Conservation (phyloP, 208 protist genomes). For the Novymonas esmeraldas region DNA sequence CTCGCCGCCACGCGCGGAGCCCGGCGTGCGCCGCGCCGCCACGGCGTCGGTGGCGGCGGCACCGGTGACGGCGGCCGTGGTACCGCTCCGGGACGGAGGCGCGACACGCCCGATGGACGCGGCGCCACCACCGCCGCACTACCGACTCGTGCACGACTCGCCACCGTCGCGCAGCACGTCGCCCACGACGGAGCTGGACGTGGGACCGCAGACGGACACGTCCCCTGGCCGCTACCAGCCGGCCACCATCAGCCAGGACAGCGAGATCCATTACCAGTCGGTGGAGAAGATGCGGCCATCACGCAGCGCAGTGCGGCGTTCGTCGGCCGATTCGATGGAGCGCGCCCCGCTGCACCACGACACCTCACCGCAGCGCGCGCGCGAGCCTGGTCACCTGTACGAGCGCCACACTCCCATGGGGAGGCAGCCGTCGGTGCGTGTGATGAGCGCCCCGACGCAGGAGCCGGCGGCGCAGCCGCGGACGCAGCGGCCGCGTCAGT, state of each 20-base stretch:
- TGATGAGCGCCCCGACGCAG: neutral
- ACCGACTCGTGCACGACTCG: neutral
- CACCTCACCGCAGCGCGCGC: neutral
- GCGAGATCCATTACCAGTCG: constrained; percentile 16
- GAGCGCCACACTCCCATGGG: neutral
- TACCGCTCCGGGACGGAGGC: neutral
- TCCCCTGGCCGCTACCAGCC: constrained; percentile 1
- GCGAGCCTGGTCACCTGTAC: constrained; percentile 10
- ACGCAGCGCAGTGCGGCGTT: constrained; percentile 4
- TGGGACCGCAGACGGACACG: constrained; percentile 4
- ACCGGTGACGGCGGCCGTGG: neutral
- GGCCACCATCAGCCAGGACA: constrained; percentile 3
- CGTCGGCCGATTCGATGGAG: neutral
- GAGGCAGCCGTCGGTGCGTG: neutral
- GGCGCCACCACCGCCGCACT: too few relatives aligned
- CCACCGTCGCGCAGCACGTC: neutral
- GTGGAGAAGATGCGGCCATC: constrained; percentile 14
- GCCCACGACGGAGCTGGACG: neutral
- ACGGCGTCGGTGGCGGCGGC: neutral
- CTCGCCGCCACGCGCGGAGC: neutral
- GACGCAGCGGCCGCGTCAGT: neutral
- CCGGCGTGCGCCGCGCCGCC: neutral
- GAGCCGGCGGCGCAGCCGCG: neutral
- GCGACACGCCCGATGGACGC: too few relatives aligned
- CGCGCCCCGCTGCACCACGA: too few relatives aligned